These are phyloP conservation scores for Elsinoe ampelina DNA, from an alignment of 2,329 filamentous ascomycete genomes.

Conservation along the genomic window DNA sequence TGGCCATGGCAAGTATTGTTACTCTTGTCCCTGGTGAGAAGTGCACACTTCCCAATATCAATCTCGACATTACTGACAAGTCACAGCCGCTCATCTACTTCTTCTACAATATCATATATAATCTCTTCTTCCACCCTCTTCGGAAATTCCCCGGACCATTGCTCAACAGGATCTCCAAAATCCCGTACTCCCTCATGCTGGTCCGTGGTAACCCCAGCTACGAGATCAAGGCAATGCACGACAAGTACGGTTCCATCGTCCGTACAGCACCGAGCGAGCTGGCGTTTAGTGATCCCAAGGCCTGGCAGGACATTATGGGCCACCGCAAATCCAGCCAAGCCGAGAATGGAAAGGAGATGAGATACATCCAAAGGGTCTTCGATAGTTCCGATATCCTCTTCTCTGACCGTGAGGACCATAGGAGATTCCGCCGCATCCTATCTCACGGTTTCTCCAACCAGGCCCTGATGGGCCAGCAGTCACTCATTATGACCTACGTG, in stretches of 20 bases:
- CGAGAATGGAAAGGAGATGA: slow-evolving; percentile 2
- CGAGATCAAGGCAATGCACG: slow-evolving; percentile 25
- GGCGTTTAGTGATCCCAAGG: neutral
- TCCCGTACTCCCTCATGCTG: slow-evolving; percentile 11
- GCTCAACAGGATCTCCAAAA: neutral
- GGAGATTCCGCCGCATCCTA: slow-evolving; percentile 2
- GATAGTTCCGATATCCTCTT: neutral
- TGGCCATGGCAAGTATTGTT: neutral
- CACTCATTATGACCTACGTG: slow-evolving; percentile 23
- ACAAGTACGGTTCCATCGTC: slow-evolving; percentile 38
- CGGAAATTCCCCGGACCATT: neutral
- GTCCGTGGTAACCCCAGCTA: neutral
- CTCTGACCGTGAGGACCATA: slow-evolving; percentile 2
- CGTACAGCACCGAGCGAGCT: slow-evolving; percentile 41
- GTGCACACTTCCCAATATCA: neutral
- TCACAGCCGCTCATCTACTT: neutral
- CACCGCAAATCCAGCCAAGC: slow-evolving; percentile 17
- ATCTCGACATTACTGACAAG: neutral
- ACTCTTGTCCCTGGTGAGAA: neutral
- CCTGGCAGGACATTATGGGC: slow-evolving; percentile 24
- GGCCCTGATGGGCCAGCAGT: slow-evolving; percentile 19
- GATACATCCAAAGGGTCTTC: neutral
- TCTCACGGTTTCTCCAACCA: slow-evolving; percentile 5
- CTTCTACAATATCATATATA: slow-evolving; percentile 1
- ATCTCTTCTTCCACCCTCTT: neutral